Percentiles rank a stretch among this genome's conserved stretches.
phyloP scores from a whole-genome alignment of 208 protist species.

The Leishmania martiniquensis region DNA sequence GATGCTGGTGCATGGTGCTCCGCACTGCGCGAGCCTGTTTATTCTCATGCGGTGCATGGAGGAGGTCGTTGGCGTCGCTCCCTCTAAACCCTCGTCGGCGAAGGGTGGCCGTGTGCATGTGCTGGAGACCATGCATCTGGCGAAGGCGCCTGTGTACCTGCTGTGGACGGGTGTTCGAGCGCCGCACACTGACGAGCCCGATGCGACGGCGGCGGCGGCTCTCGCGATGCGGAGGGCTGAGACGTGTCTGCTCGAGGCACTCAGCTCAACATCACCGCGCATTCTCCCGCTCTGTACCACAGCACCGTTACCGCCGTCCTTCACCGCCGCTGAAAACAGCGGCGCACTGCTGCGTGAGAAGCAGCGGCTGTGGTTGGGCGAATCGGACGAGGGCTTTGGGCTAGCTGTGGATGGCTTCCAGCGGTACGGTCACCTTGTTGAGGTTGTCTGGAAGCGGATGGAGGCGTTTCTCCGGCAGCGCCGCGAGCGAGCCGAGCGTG shows the following conservation, averaged over 20 bases:
- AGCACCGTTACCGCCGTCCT: not conserved
- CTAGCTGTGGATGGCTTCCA: conserved; percentile 53
- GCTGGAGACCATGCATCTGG: conserved; percentile 73
- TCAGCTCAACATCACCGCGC: conserved; percentile 15
- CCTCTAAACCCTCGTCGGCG: not conserved
- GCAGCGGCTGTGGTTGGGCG: conserved; percentile 66
- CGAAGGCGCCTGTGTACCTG: conserved; percentile 75
- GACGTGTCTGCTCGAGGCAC: conserved; percentile 24
- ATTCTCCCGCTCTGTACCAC: conserved; percentile 13
- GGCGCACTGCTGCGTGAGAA: conserved; percentile 17
- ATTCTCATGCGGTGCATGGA: conserved; percentile 62
- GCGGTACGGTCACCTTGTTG: conserved; percentile 35
- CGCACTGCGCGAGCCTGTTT: conserved; percentile 74
- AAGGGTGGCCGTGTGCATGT: conserved; percentile 30
- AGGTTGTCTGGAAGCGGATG: conserved; percentile 50
- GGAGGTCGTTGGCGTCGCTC: conserved; percentile 8
- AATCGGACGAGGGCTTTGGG: conserved; percentile 58
- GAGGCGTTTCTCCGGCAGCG: conserved; percentile 37
- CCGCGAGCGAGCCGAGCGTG: conserved; percentile 49
- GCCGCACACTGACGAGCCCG: not conserved
- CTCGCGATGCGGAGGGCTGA: not conserved
- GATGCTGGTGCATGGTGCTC: conserved; percentile 77
- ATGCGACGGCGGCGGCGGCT: not conserved
- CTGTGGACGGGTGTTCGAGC: conserved; percentile 27
- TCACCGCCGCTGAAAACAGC: not conserved